Evolutionary conservation across 257 asterid species (phyloP).

Genomic region (Leonotis leonurus): DNA sequence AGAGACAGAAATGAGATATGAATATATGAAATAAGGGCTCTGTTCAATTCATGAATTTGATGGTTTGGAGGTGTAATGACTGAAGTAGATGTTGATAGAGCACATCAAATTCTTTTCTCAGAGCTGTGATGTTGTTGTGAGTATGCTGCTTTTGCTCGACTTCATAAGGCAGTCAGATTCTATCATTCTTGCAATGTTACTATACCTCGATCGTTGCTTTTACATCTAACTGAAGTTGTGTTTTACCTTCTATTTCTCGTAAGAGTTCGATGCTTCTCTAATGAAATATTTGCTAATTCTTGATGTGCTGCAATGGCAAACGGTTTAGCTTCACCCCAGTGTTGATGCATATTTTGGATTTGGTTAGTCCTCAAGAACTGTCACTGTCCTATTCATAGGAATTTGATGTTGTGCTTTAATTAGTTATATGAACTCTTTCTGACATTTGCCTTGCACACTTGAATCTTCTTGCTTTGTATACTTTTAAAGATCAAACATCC

Average conservation of each 20-base stretch:
- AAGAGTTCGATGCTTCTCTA: neutral
- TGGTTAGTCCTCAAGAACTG: neutral
- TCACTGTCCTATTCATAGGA: neutral
- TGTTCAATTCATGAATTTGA: neutral
- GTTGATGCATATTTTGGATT: neutral
- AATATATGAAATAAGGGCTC: neutral
- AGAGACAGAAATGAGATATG: neutral
- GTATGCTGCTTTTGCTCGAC: neutral
- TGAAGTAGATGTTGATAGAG: neutral
- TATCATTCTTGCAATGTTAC: neutral
- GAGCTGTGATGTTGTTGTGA: neutral
- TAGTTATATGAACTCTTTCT: neutral
- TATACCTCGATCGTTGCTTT: neutral
- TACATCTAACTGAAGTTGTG: neutral
- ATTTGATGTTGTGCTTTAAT: neutral
- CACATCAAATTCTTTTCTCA: neutral
- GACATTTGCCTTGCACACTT: neutral
- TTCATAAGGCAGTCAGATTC: neutral
- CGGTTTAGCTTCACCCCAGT: neutral
- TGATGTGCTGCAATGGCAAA: neutral
- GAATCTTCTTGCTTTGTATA: neutral
- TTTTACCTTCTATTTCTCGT: neutral
- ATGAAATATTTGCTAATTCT: neutral
- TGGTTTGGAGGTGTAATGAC: too few species aligned
- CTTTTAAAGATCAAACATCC: slow-evolving; percentile 1